Base-by-base conservation (phyloP, 208 protist species). In the Leptomonas pyrrhocoris region DNA sequence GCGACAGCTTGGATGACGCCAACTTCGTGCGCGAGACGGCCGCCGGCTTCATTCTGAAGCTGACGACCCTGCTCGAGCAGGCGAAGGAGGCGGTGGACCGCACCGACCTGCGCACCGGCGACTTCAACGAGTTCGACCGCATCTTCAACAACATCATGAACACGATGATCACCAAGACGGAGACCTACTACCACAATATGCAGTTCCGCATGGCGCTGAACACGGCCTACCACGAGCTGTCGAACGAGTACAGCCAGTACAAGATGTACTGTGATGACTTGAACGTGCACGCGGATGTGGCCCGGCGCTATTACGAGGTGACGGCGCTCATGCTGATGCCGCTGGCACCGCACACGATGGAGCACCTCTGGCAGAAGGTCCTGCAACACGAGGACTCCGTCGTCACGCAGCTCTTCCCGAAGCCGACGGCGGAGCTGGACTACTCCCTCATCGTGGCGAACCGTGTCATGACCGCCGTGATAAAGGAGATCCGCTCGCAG, bases 1-100 rank as follows among this genome's bases (percentile, higher is more conserved):
- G 99, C 68, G 99, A 99, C 86, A 90, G 74, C 23, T 68, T 98
- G 36, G 98, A 99, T 51, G 99, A 99, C 80, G 98, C 99, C 46
- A 99, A 99, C 85, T 99, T 99, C 81, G 85, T 95, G 34, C 80
- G 78, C 15, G 84, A 97, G 25, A 98, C 92, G 16, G 99, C 97
- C 2, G 90, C 98, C 46, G 80, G 83, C n/a, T 95, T 97, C 38
- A 90, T 99, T 53, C 73, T 99, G 19, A 98, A 98, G 74, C 88
- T 99, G 15, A 98, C 96, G 56, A 98, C 93, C 8, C 76, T 99
- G 56, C 59, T 99, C 8, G 93, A 98, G 36, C 98, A 95, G 88
- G 83, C 93, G 21, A 81, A 99, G 80, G 90, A 94, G 43, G 67
- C 51, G 28, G 42, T 59, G 3, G 58, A 69, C 13, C 84, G 77